phyloP scores from a whole-genome alignment of 2,329 filamentous ascomycete genomes.

The Alternaria incomplexa region DNA sequence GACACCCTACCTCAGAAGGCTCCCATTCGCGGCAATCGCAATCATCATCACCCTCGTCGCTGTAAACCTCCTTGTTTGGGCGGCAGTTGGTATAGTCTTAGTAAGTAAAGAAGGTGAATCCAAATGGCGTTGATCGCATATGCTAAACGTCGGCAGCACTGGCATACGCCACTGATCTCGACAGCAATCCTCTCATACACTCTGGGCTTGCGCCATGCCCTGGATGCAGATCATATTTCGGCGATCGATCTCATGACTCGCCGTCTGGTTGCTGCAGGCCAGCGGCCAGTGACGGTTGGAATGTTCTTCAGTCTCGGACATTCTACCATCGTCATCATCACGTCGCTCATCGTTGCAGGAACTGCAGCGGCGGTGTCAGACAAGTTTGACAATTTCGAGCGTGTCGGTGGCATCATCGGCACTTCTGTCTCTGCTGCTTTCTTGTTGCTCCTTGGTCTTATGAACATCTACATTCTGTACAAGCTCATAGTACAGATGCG shows the following conservation, averaged over 20 bases:
- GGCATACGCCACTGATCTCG: constrained; percentile 67
- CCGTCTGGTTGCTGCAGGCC: constrained; percentile 82
- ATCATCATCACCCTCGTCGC: constrained; percentile 62
- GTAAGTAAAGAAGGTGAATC: constrained; percentile 43
- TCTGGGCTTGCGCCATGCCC: constrained; percentile 88
- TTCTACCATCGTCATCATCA: constrained; percentile 89
- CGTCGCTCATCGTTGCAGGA: constrained; percentile 88
- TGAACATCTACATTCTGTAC: constrained; percentile 86
- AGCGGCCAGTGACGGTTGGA: constrained; percentile 87
- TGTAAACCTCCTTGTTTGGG: constrained; percentile 65
- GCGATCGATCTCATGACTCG: constrained; percentile 96
- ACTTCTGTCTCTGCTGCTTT: constrained; percentile 86
- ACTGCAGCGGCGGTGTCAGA: constrained; percentile 83
- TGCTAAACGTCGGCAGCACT: constrained; percentile 31
- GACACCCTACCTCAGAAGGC: constrained; percentile 61
- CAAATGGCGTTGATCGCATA: background rate
- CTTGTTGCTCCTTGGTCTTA: constrained; percentile 78
- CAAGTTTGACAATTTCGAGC: constrained; percentile 79
- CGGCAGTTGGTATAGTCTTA: constrained; percentile 63
- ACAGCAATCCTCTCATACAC: constrained; percentile 87
- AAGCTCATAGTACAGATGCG: constrained; percentile 74
- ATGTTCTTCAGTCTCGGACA: constrained; percentile 95
- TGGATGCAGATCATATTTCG: constrained; percentile 92
- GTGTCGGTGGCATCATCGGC: constrained; percentile 86
- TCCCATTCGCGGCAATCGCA: constrained; percentile 63